Conservation (phyloP, 805 yeast species). For the Myxozyma neotropica region DNA sequence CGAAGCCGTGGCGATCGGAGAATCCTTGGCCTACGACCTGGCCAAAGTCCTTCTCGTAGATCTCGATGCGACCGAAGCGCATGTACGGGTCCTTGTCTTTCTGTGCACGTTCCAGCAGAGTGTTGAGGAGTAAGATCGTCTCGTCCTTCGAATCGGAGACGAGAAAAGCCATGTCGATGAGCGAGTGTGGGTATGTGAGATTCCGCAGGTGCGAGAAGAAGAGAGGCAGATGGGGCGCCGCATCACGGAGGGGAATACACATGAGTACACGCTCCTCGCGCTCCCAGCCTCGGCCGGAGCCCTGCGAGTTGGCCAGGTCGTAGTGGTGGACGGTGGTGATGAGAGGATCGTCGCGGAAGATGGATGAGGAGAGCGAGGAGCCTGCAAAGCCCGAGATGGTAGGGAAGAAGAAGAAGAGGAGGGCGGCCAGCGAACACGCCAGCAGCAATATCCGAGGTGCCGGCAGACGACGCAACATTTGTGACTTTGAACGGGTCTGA, state of each 20-base stretch:
- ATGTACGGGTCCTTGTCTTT: slow-evolving; percentile 59
- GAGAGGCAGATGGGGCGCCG: slow-evolving; percentile 86
- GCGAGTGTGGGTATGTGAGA: slow-evolving; percentile 77
- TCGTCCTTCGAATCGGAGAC: slow-evolving; percentile 90
- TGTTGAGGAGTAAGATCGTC: slow-evolving; percentile 69
- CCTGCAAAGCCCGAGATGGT: slow-evolving; percentile 20
- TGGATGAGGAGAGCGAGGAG: slow-evolving; percentile 20
- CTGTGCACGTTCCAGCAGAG: slow-evolving; percentile 64
- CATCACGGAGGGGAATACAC: slow-evolving; percentile 90
- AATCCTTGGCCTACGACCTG: slow-evolving; percentile 91
- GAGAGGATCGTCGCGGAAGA: slow-evolving; percentile 37
- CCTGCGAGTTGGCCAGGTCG: slow-evolving; percentile 68
- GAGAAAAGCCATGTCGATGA: slow-evolving; percentile 79
- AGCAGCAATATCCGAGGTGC: slow-evolving; percentile 14
- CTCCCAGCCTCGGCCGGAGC: slow-evolving; percentile 78
- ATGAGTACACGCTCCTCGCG: slow-evolving; percentile 75
- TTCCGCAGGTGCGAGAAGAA: slow-evolving; percentile 79
- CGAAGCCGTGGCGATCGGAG: slow-evolving; percentile 91
- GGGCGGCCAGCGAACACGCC: slow-evolving; percentile 16
- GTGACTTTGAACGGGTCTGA: slow-evolving; percentile 23
- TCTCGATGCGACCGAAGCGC: slow-evolving; percentile 84
- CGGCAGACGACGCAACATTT: slow-evolving; percentile 15
- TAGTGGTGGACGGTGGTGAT: slow-evolving; percentile 60
- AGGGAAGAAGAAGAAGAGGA: slow-evolving; percentile 31
- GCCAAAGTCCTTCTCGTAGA: slow-evolving; percentile 88